Evolutionary conservation across 2,329 filamentous ascomycete genomes (phyloP).

Genomic region (Diplodia seriata): DNA sequence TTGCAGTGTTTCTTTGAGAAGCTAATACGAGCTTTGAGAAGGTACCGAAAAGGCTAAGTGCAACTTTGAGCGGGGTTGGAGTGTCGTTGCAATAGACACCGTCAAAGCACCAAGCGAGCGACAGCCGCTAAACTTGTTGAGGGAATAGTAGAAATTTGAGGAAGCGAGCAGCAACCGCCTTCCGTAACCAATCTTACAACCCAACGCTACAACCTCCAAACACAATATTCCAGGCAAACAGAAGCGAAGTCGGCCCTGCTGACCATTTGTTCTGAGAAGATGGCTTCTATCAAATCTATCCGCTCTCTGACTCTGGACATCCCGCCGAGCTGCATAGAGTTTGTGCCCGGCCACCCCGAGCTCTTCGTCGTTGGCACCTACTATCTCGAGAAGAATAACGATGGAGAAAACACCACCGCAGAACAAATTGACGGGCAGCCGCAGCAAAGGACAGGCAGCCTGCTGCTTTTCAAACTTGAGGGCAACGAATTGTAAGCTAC

Average conservation of each 20-base stretch:
- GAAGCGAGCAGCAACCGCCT: conserved; percentile 7
- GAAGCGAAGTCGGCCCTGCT: no score
- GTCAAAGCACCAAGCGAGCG: background rate
- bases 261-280: conserved; percentile 21
- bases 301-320: conserved; percentile 65
- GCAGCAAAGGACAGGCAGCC: conserved; percentile 75
- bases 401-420: conserved; percentile 36
- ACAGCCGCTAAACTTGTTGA: conserved; percentile 9
- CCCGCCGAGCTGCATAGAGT: conserved; percentile 80
- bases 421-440: conserved; percentile 44
- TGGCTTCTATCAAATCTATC: conserved; percentile 52
- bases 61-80: background rate
- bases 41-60: background rate
- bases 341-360: conserved; percentile 66
- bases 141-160: conserved; percentile 24
- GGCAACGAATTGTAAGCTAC: conserved; percentile 63
- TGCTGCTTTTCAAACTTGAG: conserved; percentile 69
- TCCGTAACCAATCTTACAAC: background rate
- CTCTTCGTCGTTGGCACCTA: conserved; percentile 87
- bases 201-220: background rate
- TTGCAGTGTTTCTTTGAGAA: no score
- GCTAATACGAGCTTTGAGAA: no score
- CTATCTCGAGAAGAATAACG: conserved; percentile 65
- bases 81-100: conserved; percentile 6
- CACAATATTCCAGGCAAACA: background rate